Base-by-base conservation (phyloP, 352 stramenopile genomes). In the Globisporangium yorkense region DNA sequence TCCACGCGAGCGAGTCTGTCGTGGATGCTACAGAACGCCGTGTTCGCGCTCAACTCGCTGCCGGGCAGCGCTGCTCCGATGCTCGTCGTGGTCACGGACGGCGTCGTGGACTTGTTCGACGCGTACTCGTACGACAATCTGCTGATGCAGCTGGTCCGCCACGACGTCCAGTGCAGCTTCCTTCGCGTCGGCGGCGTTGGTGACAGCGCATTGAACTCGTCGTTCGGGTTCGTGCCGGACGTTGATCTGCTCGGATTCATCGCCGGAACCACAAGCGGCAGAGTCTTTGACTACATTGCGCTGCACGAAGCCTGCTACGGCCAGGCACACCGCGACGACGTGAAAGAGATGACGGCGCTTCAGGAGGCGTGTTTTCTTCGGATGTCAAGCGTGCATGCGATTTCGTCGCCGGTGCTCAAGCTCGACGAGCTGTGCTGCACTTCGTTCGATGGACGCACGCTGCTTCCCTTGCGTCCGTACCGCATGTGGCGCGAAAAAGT, bases 401-500 rank as follows among this genome's bases (percentile, higher is more conserved):
- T 89, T 39, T 83, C 81, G 5, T 62, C 67, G 8, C 84, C 84
- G 5, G 65, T 92, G 3, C 61, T 94, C 20, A 85, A 84, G 51
- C 56, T 94, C 16, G 72, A 90, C 44, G 71, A 82, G 39, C 74
- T 81, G 48, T 81, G 82, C 59, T 89, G 72, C 55, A 82, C 80
- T 20, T 87, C 80, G 18, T 92, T 87, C 55, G 81, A 92, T 49
- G 74, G 74, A 6, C 65, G 49, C 13, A 88, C 77, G 10, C 65
- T 89, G 31, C 59, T 88, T 39, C 76, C 84, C 9, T 61, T 94
- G 41, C 80, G 78, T 40, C 84, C 86, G 3, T 93, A 94, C 56
- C 80, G 82, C 1, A 78, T 96, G 76, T 96, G 84, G 77, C 86
- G 86, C 29, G 75, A 96, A 64, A 94, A 94, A 21, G 78, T 96